phyloP scores from a whole-genome alignment of 108 stramenopile genomes.

The Skeletonema marinoi region DNA sequence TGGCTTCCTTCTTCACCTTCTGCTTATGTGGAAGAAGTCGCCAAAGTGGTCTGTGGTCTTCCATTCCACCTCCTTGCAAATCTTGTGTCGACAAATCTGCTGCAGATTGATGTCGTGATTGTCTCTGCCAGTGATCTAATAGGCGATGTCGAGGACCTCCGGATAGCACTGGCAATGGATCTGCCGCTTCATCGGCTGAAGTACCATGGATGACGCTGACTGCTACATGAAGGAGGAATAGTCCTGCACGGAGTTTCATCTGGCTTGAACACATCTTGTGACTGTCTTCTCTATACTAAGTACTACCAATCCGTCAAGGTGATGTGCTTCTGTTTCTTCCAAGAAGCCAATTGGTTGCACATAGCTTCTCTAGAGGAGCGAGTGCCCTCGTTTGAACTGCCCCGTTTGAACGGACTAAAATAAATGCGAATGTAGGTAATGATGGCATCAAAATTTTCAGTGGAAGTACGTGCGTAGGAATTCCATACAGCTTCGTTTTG shows the following conservation, averaged over 20 bases:
- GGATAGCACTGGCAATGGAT: neutral
- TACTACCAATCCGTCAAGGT: too few relatives aligned
- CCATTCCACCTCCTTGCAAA: neutral
- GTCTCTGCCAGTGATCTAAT: neutral
- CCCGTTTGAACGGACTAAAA: too few relatives aligned
- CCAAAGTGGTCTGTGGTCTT: neutral
- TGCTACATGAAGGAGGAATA: neutral
- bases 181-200: neutral
- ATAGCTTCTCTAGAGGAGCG: too few relatives aligned
- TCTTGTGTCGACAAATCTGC: neutral
- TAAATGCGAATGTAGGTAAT: too few relatives aligned
- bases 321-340: too few relatives aligned
- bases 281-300: too few relatives aligned
- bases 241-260: neutral
- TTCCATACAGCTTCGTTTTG: too few relatives aligned
- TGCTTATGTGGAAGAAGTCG: neutral
- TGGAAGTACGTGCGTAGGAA: too few relatives aligned
- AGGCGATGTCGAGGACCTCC: neutral
- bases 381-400: too few relatives aligned
- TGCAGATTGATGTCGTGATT: neutral
- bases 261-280: neutral
- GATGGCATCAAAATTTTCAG: too few relatives aligned
- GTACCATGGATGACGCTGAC: neutral
- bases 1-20: neutral
- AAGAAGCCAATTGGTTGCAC: too few relatives aligned